These are phyloP conservation scores for Oldenlandia corymbosa DNA, from an alignment of 257 asterid species.

Conservation along the genomic window DNA sequence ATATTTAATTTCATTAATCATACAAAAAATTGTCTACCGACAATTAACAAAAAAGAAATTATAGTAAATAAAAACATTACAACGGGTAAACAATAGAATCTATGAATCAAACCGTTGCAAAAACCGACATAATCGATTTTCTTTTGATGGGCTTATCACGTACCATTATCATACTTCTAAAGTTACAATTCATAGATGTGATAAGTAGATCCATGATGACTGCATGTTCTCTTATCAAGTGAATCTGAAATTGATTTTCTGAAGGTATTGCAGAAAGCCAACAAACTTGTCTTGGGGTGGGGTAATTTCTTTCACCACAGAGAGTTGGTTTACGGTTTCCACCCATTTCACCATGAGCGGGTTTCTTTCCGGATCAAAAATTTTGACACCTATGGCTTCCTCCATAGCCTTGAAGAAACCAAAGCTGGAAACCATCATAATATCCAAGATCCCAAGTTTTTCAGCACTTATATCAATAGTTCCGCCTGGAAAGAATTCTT, in stretches of 20 bases:
- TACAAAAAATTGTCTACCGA: too few relatives aligned
- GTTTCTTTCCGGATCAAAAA: slow-evolving; percentile 10
- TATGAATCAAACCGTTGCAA: too few relatives aligned
- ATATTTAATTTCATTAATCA: too few relatives aligned
- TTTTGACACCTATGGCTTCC: slow-evolving; percentile 12
- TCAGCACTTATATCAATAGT: not conserved
- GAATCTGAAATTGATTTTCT: slow-evolving; percentile 5
- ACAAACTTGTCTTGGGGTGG: slow-evolving; percentile 25
- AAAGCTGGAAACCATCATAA: slow-evolving; percentile 25
- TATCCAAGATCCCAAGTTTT: slow-evolving; percentile 27
- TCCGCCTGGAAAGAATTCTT: slow-evolving; percentile 11
- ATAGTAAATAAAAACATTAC: too few relatives aligned
- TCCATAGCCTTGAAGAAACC: slow-evolving; percentile 19
- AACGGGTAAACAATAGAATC: too few relatives aligned
- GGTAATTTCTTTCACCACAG: slow-evolving; percentile 11
- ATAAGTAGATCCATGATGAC: too few relatives aligned
- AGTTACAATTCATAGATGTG: too few relatives aligned
- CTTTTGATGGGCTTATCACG: too few relatives aligned
- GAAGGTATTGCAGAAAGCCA: slow-evolving; percentile 6
- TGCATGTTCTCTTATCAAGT: too few relatives aligned
- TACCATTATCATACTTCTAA: too few relatives aligned
- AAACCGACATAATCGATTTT: too few relatives aligned
- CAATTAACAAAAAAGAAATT: too few relatives aligned
- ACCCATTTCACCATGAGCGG: slow-evolving; percentile 17
- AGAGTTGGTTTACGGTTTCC: slow-evolving; percentile 2